A percentile compares a stretch with the other conserved stretches of the same genome.
These are phyloP conservation scores for Russula virescens DNA, from an alignment of 768 basidiomycete species.

Conservation along the genomic window DNA sequence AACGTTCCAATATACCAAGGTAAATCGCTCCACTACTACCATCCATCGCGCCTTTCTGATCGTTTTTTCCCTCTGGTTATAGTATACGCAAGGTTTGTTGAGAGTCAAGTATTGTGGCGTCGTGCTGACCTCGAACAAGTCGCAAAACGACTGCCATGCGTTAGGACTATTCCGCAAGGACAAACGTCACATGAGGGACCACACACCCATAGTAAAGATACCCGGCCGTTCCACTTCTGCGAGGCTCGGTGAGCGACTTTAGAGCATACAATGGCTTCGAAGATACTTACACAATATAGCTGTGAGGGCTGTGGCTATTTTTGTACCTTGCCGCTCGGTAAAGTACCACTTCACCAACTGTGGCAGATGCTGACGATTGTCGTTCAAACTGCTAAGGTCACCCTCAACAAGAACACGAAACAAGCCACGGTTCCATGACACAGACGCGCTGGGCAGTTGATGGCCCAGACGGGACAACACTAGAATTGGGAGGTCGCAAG, in stretches of 20 bases:
- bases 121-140: slow-evolving; percentile 29
- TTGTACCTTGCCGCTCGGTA: slow-evolving; percentile 53
- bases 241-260: slow-evolving; percentile 36
- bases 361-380: neutral
- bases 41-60: neutral
- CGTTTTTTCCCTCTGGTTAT: neutral
- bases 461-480: slow-evolving; percentile 42
- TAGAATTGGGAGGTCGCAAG: slow-evolving; percentile 52
- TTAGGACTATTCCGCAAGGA: slow-evolving; percentile 41
- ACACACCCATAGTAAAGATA: slow-evolving; percentile 45
- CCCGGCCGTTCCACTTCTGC: slow-evolving; percentile 47
- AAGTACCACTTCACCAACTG: neutral
- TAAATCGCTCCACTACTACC: slow-evolving; percentile 23
- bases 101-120: neutral
- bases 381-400: slow-evolving; percentile 38
- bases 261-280: neutral
- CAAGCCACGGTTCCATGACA: slow-evolving; percentile 59
- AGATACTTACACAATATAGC: slow-evolving; percentile 30
- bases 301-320: slow-evolving; percentile 54
- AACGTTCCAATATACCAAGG: slow-evolving; percentile 62
- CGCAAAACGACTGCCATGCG: slow-evolving; percentile 46
- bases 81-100: slow-evolving; percentile 51
- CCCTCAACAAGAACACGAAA: slow-evolving; percentile 55
- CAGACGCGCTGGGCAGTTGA: slow-evolving; percentile 52
- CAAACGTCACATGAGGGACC: slow-evolving; percentile 38